Base-by-base conservation (phyloP, 345 rosid genomes). In the thale cress (Arabidopsis thaliana) region DNA sequence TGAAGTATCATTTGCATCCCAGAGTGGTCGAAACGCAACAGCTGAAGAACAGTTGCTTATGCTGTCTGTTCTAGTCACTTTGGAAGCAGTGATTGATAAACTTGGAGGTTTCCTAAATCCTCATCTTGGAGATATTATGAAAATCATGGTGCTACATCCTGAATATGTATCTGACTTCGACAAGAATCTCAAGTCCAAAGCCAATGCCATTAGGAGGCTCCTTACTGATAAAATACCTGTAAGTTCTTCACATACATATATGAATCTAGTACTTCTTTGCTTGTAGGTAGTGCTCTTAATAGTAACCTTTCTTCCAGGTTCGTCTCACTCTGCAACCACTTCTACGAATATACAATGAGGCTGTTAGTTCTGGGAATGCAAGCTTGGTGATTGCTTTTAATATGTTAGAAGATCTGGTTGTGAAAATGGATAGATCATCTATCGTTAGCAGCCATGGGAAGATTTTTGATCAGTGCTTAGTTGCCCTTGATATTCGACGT, bases 71-170 rank as follows among this genome's bases (percentile, higher is more conserved):
- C 91, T 95, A 60, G 77, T 84, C 28, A 67, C 86, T n/a, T 77
- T 95, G 79, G 97, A 92, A 78, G 96, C 97, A 30, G 93, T 87
- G 64, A 80, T 90, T 56, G 96, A 87, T 76, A 89, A 92, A 79
- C 91, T 95, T 73, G 99, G 97, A 65, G 91, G 97, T 68, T 95
- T 95, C 76, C 72, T 95, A 61, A 92, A 82, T 79, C 99, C 99
- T 16, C 87, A 90, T 78, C 96, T 95, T 62, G 87, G 84, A 53
- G 91, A 90, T 74, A 83, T 95, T 65, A 69, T 85, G 24, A 72
- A 82, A 81, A 80, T 95, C 59, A 46, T 87, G 83, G 88, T 95
- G 68, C 85, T 92, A 69, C 74, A 59, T 70, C 89, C 86, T 37
- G 91, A 86, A 67, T 89, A 82, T 67, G 81, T 82, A 38, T 77